Base-by-base conservation (phyloP, 192 early-diverging fungal species). In the Hyaloraphidium curvatum region DNA sequence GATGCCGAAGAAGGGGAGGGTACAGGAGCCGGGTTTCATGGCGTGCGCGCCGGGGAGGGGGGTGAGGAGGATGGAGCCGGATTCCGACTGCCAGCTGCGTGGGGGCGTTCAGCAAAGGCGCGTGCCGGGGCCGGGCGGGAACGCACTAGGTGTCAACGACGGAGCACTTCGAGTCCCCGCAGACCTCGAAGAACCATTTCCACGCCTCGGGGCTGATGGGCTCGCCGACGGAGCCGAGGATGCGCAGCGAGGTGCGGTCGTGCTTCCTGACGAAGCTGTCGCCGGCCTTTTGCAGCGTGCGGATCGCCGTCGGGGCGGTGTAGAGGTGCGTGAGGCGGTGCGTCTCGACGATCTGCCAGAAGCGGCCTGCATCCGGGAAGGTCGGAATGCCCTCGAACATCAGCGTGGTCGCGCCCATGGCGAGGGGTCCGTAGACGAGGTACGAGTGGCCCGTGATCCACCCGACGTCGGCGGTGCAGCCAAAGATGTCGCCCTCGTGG, bases 161-260 rank as follows among this genome's bases (percentile, higher is more conserved):
- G 17, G 86, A 77, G 68, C 90, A 92, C 30, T 75, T 75, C 17
- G 74, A 70, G 53, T 82, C 75, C 27, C 89, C 90, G 27, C 93
- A 86, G 25, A 87, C 77, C 51, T 86, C 75, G 73, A 87, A 72
- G 70, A 92, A 96, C 92, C 92, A 96, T 57, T 77, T 70, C 92
- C 92, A 96, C 16, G 92, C 90, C 58, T 93, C 89, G 33, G 88
- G 88, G 63, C 91, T 89, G 68, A 96, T 96, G 50, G 92, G 92
- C 66, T 96, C 92, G 52, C 92, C 92, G 13, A 96, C 92, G n/a
- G 86, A 83, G 37, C 90, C 92, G 28, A 96, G 78, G 29, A 93
- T 79, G 57, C 89, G 81, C 51, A 97, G 78, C n/a, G 80, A 75
- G 25, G 78, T 78, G 50, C 93, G 70, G 43, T 88, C 80, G 71